Percentiles rank a stretch among this genome's conserved stretches.
Evolutionary conservation across 805 yeast species (phyloP).

Genomic region (Tetrapisispora fleetii): DNA sequence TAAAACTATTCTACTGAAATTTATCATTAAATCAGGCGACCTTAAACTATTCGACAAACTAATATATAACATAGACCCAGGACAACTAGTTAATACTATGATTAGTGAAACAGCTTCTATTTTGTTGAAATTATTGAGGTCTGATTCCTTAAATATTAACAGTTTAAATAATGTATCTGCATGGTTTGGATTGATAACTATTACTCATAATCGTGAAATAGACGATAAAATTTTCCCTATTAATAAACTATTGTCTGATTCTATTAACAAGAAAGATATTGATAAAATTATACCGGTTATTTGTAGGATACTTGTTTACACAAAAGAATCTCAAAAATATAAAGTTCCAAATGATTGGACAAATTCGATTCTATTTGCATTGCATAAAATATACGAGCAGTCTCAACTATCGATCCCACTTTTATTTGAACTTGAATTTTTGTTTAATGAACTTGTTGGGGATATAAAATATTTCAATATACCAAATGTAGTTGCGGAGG

Average conservation of each 20-base stretch:
- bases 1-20: background rate
- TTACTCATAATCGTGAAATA: constrained; percentile 68
- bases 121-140: constrained; percentile 45
- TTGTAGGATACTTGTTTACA: constrained; percentile 67
- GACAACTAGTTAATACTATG: constrained; percentile 50
- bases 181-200: constrained; percentile 80
- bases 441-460: constrained; percentile 52
- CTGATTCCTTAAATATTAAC: constrained; percentile 53
- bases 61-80: constrained; percentile 48
- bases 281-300: constrained; percentile 78
- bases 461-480: constrained; percentile 31
- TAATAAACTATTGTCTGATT: constrained; percentile 70
- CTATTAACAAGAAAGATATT: constrained; percentile 54
- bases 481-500: constrained; percentile 2
- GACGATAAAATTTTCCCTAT: constrained; percentile 63
- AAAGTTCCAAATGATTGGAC: constrained; percentile 79
- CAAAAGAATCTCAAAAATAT: constrained; percentile 61
- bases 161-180: constrained; percentile 76
- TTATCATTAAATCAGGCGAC: constrained; percentile 38
- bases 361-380: constrained; percentile 75
- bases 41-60: constrained; percentile 74
- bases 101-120: constrained; percentile 56
- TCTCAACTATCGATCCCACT: background rate
- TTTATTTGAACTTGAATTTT: constrained; percentile 73
- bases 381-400: constrained; percentile 20